phyloP scores from a whole-genome alignment of 1,284 basidiomycete genomes.

The Takashimella koratensis region DNA sequence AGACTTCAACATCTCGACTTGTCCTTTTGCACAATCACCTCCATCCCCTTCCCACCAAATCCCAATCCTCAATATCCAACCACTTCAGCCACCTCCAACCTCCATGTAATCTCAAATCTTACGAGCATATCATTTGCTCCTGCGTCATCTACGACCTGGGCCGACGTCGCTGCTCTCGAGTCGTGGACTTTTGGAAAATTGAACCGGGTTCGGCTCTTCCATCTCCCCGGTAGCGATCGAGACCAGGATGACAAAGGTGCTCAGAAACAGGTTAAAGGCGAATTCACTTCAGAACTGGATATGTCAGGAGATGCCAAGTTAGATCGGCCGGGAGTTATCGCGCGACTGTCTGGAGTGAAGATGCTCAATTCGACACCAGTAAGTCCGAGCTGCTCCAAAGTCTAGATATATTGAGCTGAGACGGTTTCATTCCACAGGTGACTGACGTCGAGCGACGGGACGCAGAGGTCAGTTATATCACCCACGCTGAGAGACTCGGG shows the following conservation, averaged over 20 bases:
- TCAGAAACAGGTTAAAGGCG: too few relatives aligned
- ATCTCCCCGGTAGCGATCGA: neutral
- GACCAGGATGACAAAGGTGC: neutral
- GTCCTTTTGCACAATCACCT: neutral
- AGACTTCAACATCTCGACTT: neutral
- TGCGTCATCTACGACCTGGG: neutral
- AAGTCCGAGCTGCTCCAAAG: slow-evolving; percentile 38
- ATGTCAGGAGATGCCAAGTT: slow-evolving; percentile 49
- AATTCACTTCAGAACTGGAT: neutral
- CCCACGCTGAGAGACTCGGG: slow-evolving; percentile 51
- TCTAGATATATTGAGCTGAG: neutral
- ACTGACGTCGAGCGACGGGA: slow-evolving; percentile 71
- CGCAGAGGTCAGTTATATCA: slow-evolving; percentile 79
- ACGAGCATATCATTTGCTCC: neutral
- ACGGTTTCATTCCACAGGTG: slow-evolving; percentile 54
- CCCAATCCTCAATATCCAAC: neutral
- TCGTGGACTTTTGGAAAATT: neutral
- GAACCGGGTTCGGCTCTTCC: neutral
- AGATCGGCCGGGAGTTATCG: slow-evolving; percentile 58
- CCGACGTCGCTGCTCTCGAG: slow-evolving; percentile 1
- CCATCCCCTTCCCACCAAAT: neutral
- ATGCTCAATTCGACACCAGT: slow-evolving; percentile 67
- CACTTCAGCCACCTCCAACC: neutral
- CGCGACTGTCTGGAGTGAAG: slow-evolving; percentile 62
- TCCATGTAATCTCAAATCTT: neutral